Base-by-base conservation (phyloP, 208 protist species). In the Trypanosoma melophagium region DNA sequence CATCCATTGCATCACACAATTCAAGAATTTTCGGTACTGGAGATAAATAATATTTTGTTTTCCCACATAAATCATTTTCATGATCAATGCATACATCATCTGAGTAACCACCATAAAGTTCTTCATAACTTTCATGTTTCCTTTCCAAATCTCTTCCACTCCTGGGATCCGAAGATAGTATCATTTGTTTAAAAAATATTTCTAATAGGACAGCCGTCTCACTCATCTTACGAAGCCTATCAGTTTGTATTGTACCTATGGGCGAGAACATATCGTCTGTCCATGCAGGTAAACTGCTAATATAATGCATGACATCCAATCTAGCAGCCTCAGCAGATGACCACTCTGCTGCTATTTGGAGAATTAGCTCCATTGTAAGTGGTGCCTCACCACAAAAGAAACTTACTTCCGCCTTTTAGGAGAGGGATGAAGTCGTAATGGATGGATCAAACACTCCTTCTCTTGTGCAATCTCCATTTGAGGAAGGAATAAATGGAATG, bases 1-100 rank as follows among this genome's bases (percentile, higher is more conserved):
- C 12, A 35, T 61, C 57, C 57, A 61, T 61, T 1, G 12, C 57
- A 35, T 61, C 57, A 35, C 57, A 61, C 12, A 61, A 40, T 13
- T 61, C 22, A 16, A 61, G 19, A 22, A 61, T 2, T 21, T 14
- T 7, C 2, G 57, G 57, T 14, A 61, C 57, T 22, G 42, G 3
- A 10, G 57, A 61, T 22, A 61, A 31, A 31, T 35, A 47, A 47
- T 14, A 47, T 47, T 47, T 47, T 47, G 42, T 8, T 17, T 17
- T 47, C 10, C 42, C 42, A 10, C 16, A 47, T 47, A 47, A 12
- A 2, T 17, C 16, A 47, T 3, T 47, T 47, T 47, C 42, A 47
- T 47, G 28, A 35, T 35, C 5, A 35, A 35, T 35, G 5, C 3
- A 1, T 3, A n/a, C 16, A 47, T 47, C 16, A 47, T 47, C 16